Evolutionary conservation across 495 filamentous ascomycete genomes (phyloP), one percentile per base, ranked within the genome.

Genomic region (Clavariopsis aquatica): DNA sequence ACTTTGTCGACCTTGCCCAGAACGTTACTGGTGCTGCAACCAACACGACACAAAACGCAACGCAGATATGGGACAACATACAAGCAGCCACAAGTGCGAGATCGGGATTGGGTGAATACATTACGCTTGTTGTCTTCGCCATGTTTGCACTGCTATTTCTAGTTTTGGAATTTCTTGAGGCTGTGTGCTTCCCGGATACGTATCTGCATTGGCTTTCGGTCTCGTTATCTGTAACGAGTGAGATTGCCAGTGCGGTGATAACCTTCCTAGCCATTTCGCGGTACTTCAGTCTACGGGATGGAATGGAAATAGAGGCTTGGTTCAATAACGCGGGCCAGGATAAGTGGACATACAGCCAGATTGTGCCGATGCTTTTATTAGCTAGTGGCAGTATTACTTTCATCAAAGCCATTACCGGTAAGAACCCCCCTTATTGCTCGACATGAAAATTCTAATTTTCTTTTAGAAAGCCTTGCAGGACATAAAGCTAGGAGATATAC

Each of bases 221-320:
- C 45, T n/a, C 26, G 23, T 19, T 61, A 13, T 34, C 31, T 1
- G 26, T 34, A 6, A 23, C 24, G 1, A 36, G 46, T 27, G 29
- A 28, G 13, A 24, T 61, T 24, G 46, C 34, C 28, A 61, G 49
- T 20, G 15, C 49, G 15, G 45, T 22, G 9, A 49, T 61, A n/a
- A 7, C 60, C 20, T 20, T 20, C 12, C 27, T 43, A 7, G 34
- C 60, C n/a, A 52, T 49, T 9, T 51, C 22, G 20, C 23, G 8
- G 8, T 54, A 62, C 28, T 26, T 29, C 26, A 46, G 23, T 12
- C 24, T 62, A 8, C 49, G 60, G 7, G 45, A 28, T n/a, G 31
- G n/a, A 1, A 53, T 54, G 49, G 60, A 62, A 49, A 36, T 62
- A 23, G 49, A 62, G 24, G 41, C 19, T 20, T 62, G 60, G 60